Base-by-base conservation (phyloP, 1,284 basidiomycete species). In the Trichosporon ovoides region DNA sequence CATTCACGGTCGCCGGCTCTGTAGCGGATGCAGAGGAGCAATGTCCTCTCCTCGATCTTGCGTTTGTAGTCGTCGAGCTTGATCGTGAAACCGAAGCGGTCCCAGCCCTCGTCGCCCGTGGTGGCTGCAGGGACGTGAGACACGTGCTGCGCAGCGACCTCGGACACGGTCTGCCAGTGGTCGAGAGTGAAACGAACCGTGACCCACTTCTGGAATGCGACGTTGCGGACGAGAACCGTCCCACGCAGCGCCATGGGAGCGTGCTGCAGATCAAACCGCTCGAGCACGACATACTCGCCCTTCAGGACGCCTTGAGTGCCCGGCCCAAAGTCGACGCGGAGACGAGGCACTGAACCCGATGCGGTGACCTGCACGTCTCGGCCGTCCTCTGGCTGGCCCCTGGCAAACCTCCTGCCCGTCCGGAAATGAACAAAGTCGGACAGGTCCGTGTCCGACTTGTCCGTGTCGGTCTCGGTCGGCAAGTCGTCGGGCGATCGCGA, bases 1-100 rank as follows among this genome's bases (percentile, higher is more conserved):
- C 77, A 80, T 59, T 80, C 79, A 16, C 43, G 43, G 18, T 68
- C 63, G 13, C 77, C 77, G 35, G 79, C 67, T 1, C 77, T 79
- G 73, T 82, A 91, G 33, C 86, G 80, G 3, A 82, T 82, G 33
- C 84, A 89, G 19, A 90, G 78, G 75, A 81, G 84, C 48, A 92
- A 74, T 13, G 82, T 83, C 35, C 87, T 81, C 9, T 84, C 82
- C 36, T 82, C 80, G n/a, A 93, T 79, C 60, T 82, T 83, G 43
- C 81, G 78, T 52, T 83, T 83, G 69, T 89, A 87, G 66, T 90
- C 88, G 63, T 88, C 86, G 33, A 94, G 81, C 54, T 83, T 84
- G 70, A 93, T 85, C 5, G 70, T 65, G 64, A 80, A 80, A 55
- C 70, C 69, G 73, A 81, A 80, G 36, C 79, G 68, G 62, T 80